phyloP scores from a whole-genome alignment of 371 early-diverging fungal genomes.

The Circinella umbellata region DNA sequence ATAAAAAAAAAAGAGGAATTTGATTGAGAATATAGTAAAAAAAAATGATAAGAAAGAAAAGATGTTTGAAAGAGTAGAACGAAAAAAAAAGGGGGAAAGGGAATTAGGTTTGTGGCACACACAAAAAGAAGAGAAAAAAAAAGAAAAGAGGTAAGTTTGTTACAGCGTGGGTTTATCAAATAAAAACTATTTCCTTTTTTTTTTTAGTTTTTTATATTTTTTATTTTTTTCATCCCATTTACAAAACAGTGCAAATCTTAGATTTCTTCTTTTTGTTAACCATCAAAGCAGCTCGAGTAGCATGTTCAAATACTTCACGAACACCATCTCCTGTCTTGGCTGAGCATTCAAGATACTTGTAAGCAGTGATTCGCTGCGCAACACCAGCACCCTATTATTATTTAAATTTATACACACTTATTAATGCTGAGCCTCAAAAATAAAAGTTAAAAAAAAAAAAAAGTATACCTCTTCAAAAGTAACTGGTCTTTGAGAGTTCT shows the following conservation, averaged over 20 bases:
- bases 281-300: constrained; percentile 61
- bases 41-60: no score
- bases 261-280: constrained; percentile 46
- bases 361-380: constrained; percentile 73
- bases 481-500: constrained; percentile 81
- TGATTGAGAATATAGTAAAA: not conserved
- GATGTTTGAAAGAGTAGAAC: no score
- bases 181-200: no score
- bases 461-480: constrained; percentile 70
- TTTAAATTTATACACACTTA: not conserved
- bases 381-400: constrained; percentile 60
- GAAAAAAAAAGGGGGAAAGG: no score
- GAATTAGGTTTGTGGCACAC: no score
- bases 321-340: constrained; percentile 77
- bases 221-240: constrained; percentile 6
- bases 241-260: constrained; percentile 33
- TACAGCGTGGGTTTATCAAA: no score
- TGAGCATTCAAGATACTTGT: constrained; percentile 80
- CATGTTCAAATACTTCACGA: constrained; percentile 77
- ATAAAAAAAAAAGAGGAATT: not conserved
- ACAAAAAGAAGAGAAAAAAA: no score
- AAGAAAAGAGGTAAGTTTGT: no score
- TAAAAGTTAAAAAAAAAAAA: not conserved
- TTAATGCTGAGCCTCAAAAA: constrained; percentile 10
- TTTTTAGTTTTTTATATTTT: no score